A percentile compares a stretch with the other conserved stretches of the same genome.
These are phyloP conservation scores for Termitomyces sp. DNA, from an alignment of 768 basidiomycete species.

Conservation along the genomic window DNA sequence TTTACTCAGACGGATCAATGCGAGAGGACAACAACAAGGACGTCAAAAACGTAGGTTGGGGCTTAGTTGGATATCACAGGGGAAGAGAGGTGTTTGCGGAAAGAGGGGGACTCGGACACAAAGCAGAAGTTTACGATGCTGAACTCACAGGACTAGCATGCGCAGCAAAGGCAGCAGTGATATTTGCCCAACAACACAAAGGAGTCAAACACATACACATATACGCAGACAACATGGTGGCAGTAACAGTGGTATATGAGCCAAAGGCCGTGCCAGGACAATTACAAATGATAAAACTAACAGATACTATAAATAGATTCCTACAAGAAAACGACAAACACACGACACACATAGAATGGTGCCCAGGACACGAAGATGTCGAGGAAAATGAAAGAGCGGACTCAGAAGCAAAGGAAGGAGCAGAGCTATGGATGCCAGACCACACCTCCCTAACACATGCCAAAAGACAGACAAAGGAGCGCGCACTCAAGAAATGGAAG, in stretches of 20 bases:
- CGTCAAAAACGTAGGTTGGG: too few species aligned
- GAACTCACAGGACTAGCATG: neutral
- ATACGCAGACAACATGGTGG: neutral
- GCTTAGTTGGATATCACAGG: too few species aligned
- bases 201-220: neutral
- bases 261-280: neutral
- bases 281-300: neutral
- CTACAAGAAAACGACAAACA: neutral
- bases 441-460: neutral
- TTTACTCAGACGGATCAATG: neutral
- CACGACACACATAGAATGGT: neutral
- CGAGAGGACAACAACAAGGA: neutral
- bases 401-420: neutral
- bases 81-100: too few species aligned
- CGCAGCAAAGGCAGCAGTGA: neutral
- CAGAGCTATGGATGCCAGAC: neutral
- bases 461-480: neutral
- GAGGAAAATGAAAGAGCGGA: neutral
- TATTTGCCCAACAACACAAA: neutral
- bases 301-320: neutral
- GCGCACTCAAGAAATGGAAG: neutral
- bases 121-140: neutral
- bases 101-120: too few species aligned
- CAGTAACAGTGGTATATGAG: neutral
- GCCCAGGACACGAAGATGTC: neutral